phyloP scores from a whole-genome alignment of 768 basidiomycete genomes.

The Polyporus arcularius region DNA sequence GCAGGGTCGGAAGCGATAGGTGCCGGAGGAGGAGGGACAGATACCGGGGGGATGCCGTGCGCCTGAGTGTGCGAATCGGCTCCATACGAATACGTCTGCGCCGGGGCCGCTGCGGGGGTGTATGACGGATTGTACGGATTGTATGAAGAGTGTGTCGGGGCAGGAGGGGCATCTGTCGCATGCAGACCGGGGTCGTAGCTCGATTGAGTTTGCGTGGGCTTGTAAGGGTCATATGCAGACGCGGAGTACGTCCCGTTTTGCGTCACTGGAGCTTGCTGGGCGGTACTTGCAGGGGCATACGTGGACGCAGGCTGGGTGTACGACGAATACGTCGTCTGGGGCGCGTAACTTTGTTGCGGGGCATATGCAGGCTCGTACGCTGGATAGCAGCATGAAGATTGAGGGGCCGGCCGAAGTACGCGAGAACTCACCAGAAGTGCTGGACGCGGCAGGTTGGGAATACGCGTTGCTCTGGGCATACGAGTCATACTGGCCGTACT shows the following conservation, averaged over 20 bases:
- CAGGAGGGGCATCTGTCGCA: constrained; percentile 18
- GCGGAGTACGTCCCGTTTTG: constrained; percentile 17
- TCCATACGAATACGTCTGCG: not conserved
- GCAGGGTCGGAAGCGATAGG: constrained; percentile 19
- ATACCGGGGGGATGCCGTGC: constrained; percentile 2
- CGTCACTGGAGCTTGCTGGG: constrained; percentile 18
- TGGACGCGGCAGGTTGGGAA: not conserved
- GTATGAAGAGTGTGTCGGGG: constrained; percentile 16
- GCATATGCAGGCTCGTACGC: constrained; percentile 13
- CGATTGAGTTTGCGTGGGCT: constrained; percentile 16
- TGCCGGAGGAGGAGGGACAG: constrained; percentile 20
- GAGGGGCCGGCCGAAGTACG: not conserved
- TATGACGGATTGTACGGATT: constrained; percentile 21
- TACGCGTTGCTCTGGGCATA: not conserved
- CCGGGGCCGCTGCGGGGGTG: constrained; percentile 1
- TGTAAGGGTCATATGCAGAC: constrained; percentile 33
- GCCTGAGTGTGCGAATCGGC: constrained; percentile 1
- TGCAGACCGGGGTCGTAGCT: constrained; percentile 23
- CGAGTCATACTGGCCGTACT: constrained; percentile 15
- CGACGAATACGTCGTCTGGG: constrained; percentile 9
- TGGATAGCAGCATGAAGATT: not conserved
- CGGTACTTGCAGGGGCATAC: constrained; percentile 25
- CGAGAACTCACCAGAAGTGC: constrained; percentile 6
- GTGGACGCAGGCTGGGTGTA: constrained; percentile 5
- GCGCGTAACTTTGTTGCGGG: constrained; percentile 11